Evolutionary conservation across 2,329 filamentous ascomycete genomes (phyloP).

Genomic region (Trematosphaeria pertusa): DNA sequence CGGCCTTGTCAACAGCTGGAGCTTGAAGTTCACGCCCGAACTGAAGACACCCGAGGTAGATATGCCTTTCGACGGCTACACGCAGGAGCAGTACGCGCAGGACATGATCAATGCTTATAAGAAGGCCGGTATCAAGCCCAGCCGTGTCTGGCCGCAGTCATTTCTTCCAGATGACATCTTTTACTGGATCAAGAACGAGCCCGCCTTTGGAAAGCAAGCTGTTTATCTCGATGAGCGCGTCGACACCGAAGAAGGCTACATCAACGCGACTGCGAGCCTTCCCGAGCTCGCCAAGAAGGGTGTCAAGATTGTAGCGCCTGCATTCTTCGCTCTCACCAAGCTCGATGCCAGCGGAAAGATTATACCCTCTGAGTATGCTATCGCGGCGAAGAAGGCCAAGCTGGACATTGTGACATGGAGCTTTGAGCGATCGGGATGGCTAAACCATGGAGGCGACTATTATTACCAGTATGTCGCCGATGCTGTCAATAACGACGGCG

Average conservation of each 20-base stretch:
- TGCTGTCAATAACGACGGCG: slow-evolving; percentile 67
- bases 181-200: slow-evolving; percentile 71
- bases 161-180: slow-evolving; percentile 70
- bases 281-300: slow-evolving; percentile 63
- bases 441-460: slow-evolving; percentile 57
- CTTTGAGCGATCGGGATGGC: slow-evolving; percentile 69
- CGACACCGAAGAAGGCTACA: slow-evolving; percentile 57
- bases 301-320: slow-evolving; percentile 68
- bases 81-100: slow-evolving; percentile 68
- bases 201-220: slow-evolving; percentile 66
- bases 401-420: slow-evolving; percentile 73
- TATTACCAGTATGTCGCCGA: slow-evolving; percentile 53
- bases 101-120: slow-evolving; percentile 61
- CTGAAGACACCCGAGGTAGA: slow-evolving; percentile 70
- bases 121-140: slow-evolving; percentile 45
- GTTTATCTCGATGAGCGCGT: slow-evolving; percentile 70
- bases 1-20: slow-evolving; percentile 63
- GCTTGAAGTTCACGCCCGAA: slow-evolving; percentile 57
- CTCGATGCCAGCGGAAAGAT: slow-evolving; percentile 60
- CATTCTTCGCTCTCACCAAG: slow-evolving; percentile 67
- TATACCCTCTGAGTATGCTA: slow-evolving; percentile 69
- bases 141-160: slow-evolving; percentile 63
- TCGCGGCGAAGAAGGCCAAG: slow-evolving; percentile 65
- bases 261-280: slow-evolving; percentile 63
- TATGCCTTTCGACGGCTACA: slow-evolving; percentile 75